Percentiles rank a stretch among this genome's conserved stretches.
phyloP scores from a whole-genome alignment of 495 filamentous ascomycete genomes.

The Daldinia grandis region DNA sequence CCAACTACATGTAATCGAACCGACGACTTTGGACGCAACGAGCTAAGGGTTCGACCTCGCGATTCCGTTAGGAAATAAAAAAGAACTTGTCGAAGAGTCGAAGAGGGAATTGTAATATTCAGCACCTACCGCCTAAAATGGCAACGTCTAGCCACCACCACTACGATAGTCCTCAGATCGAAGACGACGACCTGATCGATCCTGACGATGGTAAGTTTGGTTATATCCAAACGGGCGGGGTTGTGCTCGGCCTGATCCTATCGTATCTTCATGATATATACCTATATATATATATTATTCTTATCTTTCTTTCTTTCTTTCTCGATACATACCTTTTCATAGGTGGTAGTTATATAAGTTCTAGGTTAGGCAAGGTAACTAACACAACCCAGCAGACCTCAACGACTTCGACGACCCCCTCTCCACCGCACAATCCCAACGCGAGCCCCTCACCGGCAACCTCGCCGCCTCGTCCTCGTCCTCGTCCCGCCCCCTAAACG shows the following conservation, averaged over 20 bases:
- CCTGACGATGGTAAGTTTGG: conserved; percentile 86
- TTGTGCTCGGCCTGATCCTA: too few species aligned
- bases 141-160: conserved; percentile 59
- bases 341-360: too few species aligned
- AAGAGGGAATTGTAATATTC: neutral
- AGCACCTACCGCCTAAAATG: conserved; percentile 39
- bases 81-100: neutral
- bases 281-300: too few species aligned
- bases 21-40: neutral
- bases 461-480: conserved; percentile 62
- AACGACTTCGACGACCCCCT: conserved; percentile 95
- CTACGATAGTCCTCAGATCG: conserved; percentile 76
- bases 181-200: conserved; percentile 90
- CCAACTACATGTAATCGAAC: conserved; percentile 6
- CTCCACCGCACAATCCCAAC: conserved; percentile 66
- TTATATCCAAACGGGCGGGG: too few species aligned
- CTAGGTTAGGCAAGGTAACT: too few species aligned
- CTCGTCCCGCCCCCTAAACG: conserved; percentile 60
- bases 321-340: too few species aligned
- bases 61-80: neutral
- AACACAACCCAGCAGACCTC: conserved; percentile 65
- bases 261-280: too few species aligned
- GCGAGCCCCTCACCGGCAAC: conserved; percentile 80
- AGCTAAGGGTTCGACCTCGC: neutral
- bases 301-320: too few species aligned